Base-by-base conservation (phyloP, 1,139 yeast genomes). In the Saccharomyces hybrid region DNA sequence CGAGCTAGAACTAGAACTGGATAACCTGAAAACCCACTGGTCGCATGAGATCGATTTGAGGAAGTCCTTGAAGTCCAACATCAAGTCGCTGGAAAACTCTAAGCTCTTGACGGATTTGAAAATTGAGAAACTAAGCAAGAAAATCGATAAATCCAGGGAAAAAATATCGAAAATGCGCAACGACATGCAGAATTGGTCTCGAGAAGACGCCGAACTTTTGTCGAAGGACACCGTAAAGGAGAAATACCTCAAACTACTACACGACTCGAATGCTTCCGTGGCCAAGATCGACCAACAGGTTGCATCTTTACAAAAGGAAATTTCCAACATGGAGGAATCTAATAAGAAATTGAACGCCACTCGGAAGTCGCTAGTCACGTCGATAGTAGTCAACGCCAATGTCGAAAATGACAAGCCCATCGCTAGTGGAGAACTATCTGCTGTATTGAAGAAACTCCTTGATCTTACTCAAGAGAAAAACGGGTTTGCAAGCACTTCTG, bases 61-160 rank as follows among this genome's bases (percentile, higher is more conserved):
- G 16, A 67, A 67, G 58, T 62, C 69, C 6, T 54, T 67, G 44
- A 68, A 65, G 55, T 66, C 70, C 11, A 67, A 63, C 42, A 66
- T 68, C 19, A 68, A 67, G 55, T 64, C 70, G 2, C 55, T 69
- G 48, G 72, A 68, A 51, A 68, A 68, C 54, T 61, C 68, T 11
- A 69, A 68, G 53, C 51, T 66, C n/a, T 55, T 67, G 19, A 60
- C 64, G 49, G 72, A 69, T 49, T 54, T 65, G 52, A 67, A 69
- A 51, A 51, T 62, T 46, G 65, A 63, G 21, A 68, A 67, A 52
- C 49, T 66, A 14, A 62, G 60, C 49, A 63, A 64, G 48, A 66
- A 65, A 24, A 63, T 67, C 26, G 62, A 61, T 14, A 62, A 60
- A 24, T 46, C 62, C 19, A 54, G 55, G 28, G 50, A 57, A 6